Evolutionary conservation across 352 stramenopile species (phyloP), one percentile per base, ranked within the genome.

Genomic region (Nothophytophthora sp.): DNA sequence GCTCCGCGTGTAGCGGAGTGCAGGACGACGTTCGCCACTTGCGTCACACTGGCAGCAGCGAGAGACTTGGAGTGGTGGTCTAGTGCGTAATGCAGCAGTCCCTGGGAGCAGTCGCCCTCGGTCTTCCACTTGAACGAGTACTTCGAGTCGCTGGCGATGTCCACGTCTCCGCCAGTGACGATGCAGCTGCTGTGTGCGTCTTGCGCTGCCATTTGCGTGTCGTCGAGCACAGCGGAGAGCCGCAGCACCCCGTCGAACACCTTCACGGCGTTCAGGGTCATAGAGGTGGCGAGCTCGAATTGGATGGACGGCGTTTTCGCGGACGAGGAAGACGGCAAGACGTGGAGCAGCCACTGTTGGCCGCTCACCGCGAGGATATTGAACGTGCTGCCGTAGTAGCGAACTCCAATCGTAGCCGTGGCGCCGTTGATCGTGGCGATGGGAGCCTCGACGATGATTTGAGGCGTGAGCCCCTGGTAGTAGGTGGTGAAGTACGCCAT

Each of bases 401-500:
- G 53, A 8, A 49, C 42, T 1, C 76, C 79, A 12, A 56, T 42
- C 9, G 25, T 55, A 15, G 70, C 59, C 9, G 44, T 16, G 3
- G 34, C 41, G 22, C 58, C 70, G 29, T 89, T 92, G 67, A 90
- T 76, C 4, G 64, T 73, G 8, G 37, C 30, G 25, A 92, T 70
- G 3, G 77, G 73, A 15, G 75, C 73, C 50, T 86, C 60, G 16
- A 88, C 53, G 12, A 60, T 42, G 8, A 93, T 35, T 25, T 70
- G 61, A 15, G 80, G 83, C 15, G 70, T 80, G 27, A 93, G 69
- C 11, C 58, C 40, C 24, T 67, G 47, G 47, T 89, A 90, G 13
- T 45, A 82, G 15, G 72, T 53, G 3, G 72, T 83, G 48, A 90
- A 80, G 53, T 76, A 93, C 20, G 78, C 67, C 83, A 93, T 93